phyloP scores from a whole-genome alignment of 257 asterid genomes.

The Catharanthus roseus region DNA sequence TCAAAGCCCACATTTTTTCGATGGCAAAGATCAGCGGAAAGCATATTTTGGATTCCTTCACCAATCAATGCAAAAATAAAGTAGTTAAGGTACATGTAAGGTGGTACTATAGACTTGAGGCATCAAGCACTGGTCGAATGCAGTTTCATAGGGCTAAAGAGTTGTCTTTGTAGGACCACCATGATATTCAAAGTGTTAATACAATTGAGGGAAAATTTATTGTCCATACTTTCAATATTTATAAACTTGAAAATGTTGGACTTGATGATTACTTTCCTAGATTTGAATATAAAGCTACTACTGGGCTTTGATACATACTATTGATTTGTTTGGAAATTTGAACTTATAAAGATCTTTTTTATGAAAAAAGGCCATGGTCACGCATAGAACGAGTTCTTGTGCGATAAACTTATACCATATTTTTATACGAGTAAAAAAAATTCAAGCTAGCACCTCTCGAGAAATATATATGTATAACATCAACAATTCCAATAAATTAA shows the following conservation, averaged over 20 bases:
- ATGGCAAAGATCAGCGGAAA: constrained; percentile 49
- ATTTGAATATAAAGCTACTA: constrained; percentile 48
- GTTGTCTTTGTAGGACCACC: constrained; percentile 54
- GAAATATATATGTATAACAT: too few species aligned
- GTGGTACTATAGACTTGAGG: constrained; percentile 78
- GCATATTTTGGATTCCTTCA: constrained; percentile 40
- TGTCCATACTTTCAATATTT: constrained; percentile 52
- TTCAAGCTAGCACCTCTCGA: too few species aligned
- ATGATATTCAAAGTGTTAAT: constrained; percentile 45
- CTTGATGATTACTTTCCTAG: constrained; percentile 54
- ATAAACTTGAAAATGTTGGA: constrained; percentile 45
- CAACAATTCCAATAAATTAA: too few species aligned
- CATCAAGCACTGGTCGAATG: constrained; percentile 55
- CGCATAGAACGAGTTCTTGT: too few species aligned
- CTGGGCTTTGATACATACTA: too few species aligned
- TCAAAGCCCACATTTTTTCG: constrained; percentile 9
- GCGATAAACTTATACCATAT: too few species aligned
- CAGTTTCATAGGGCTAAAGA: constrained; percentile 63
- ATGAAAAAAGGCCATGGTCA: too few species aligned
- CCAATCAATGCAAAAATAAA: constrained; percentile 51
- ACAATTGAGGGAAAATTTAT: too few species aligned
- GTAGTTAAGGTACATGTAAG: constrained; percentile 45
- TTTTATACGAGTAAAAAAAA: too few species aligned
- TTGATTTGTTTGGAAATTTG: too few species aligned
- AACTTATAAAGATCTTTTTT: too few species aligned